A percentile compares a stretch with the other conserved stretches of the same genome.
These are phyloP conservation scores for Penicillium sp. DNA, from an alignment of 2,329 filamentous ascomycete species.

Conservation along the genomic window DNA sequence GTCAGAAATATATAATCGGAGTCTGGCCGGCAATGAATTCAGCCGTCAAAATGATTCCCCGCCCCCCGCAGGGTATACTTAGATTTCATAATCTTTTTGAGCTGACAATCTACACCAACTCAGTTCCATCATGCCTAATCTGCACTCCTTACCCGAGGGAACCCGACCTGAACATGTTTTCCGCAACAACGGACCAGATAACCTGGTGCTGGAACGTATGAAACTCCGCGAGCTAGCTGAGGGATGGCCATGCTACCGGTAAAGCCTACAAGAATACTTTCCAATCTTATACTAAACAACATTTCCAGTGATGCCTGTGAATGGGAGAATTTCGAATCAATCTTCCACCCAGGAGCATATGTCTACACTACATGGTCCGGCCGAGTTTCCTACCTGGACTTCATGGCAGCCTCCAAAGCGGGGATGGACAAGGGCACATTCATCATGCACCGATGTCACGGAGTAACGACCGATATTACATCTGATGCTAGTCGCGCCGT, in stretches of 20 bases:
- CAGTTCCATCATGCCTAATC: constrained; percentile 31
- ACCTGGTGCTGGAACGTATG: constrained; percentile 45
- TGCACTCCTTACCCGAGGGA: constrained; percentile 38
- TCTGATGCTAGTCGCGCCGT: constrained; percentile 42
- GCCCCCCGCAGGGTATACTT: neutral
- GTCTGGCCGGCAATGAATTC: neutral
- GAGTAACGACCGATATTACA: constrained; percentile 45
- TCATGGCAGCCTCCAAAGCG: constrained; percentile 51
- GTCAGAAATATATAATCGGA: neutral
- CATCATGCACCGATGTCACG: constrained; percentile 56
- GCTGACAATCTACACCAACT: neutral
- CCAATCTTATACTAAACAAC: neutral
- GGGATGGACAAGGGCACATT: constrained; percentile 54
- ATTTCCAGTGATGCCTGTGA: constrained; percentile 47
- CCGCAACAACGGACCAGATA: constrained; percentile 50
- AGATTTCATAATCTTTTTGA: neutral
- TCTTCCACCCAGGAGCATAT: constrained; percentile 50
- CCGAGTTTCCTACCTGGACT: constrained; percentile 41
- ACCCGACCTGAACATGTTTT: constrained; percentile 40
- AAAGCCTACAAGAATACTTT: neutral
- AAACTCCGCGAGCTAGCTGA: constrained; percentile 52
- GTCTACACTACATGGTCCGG: constrained; percentile 55
- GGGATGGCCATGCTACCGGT: constrained; percentile 51
- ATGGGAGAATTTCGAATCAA: constrained; percentile 53
- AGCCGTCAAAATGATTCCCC: neutral